A percentile compares a stretch with the other conserved stretches of the same genome.
phyloP scores from a whole-genome alignment of 495 filamentous ascomycete species.

The Podospora tetraspora region DNA sequence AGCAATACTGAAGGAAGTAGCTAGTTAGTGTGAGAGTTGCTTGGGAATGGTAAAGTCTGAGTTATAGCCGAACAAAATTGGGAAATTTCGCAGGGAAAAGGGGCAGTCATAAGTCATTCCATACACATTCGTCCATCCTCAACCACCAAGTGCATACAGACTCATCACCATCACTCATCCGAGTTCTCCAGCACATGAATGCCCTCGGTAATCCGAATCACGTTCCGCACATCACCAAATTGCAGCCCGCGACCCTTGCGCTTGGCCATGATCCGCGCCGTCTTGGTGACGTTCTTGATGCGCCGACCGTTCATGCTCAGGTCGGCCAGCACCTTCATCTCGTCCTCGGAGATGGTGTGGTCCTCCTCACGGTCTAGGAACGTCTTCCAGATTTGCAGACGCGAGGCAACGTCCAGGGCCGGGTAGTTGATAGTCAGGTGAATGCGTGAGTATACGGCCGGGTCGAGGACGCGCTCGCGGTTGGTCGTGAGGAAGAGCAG shows the following conservation, averaged over 20 bases:
- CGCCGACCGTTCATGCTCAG: conserved; percentile 22
- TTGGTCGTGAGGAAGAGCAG: conserved; percentile 48
- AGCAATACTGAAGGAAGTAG: no score
- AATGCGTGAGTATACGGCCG: conserved; percentile 47
- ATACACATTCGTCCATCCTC: not conserved
- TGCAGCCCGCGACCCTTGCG: conserved; percentile 9
- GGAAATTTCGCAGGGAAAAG: not conserved
- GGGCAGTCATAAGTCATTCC: not conserved
- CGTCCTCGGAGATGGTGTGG: conserved; percentile 13
- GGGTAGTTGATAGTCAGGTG: conserved; percentile 38
- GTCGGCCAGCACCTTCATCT: conserved; percentile 18
- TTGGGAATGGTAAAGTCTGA: no score
- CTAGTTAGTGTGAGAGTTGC: no score
- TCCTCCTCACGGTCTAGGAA: conserved; percentile 16
- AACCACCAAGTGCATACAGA: not conserved
- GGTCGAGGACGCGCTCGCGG: conserved; percentile 35
- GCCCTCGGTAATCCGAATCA: conserved; percentile 22
- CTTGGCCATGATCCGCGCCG: conserved; percentile 26
- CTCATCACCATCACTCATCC: not conserved
- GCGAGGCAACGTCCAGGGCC: conserved; percentile 17
- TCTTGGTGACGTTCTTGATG: conserved; percentile 25
- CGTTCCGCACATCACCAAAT: conserved; percentile 17
- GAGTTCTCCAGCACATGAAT: not conserved
- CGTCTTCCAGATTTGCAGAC: conserved; percentile 22
- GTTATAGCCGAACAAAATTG: not conserved